Conservation (phyloP, 116 monocot genomes). For the Zostera marina region DNA sequence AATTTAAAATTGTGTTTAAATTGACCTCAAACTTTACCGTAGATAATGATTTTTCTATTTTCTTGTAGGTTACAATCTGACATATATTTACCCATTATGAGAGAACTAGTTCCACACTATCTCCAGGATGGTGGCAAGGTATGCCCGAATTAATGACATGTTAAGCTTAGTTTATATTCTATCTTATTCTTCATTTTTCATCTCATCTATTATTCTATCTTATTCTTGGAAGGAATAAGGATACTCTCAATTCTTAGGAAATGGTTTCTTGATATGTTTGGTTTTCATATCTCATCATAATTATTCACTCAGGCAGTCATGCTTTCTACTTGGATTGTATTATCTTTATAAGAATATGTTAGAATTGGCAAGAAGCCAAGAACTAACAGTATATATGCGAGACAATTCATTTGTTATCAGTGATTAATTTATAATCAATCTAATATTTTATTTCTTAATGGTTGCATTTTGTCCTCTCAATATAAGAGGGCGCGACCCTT, state of each 20-base stretch:
- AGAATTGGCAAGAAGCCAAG: too few relatives aligned
- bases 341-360: too few relatives aligned
- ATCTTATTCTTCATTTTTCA: background rate
- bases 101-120: constrained; percentile 86
- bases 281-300: background rate
- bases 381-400: too few relatives aligned
- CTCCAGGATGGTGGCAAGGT: constrained; percentile 86
- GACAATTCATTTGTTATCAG: too few relatives aligned
- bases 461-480: too few relatives aligned
- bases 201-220: background rate
- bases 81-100: constrained; percentile 73
- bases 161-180: background rate
- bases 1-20: background rate
- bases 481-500: too few relatives aligned
- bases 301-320: too few relatives aligned
- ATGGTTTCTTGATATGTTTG: background rate
- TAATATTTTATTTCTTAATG: too few relatives aligned
- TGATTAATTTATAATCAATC: too few relatives aligned
- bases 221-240: background rate
- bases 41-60: background rate
- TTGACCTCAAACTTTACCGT: background rate
- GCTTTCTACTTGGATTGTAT: constrained; percentile 2
- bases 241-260: background rate
- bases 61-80: constrained; percentile 56
- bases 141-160: background rate